Evolutionary conservation across 495 filamentous ascomycete genomes (phyloP).

Genomic region (Saxophila tyrrhenica): DNA sequence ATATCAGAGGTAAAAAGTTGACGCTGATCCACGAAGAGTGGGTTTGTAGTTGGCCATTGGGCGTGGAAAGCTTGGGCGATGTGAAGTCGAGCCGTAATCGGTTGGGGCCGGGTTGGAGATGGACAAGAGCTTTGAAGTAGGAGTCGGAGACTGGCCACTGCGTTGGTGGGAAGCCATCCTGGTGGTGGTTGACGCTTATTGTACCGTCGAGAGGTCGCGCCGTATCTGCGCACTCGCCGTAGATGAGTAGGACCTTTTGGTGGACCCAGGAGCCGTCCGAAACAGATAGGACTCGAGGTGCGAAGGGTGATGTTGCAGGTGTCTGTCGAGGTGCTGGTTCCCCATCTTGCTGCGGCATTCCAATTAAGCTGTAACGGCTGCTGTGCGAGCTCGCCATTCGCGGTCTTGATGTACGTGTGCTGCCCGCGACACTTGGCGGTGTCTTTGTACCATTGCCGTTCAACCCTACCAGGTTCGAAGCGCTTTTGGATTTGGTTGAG

Average conservation of each 20-base stretch:
- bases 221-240: conserved; percentile 65
- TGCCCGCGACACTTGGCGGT: conserved; percentile 29
- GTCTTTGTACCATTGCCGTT: conserved; percentile 35
- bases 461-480: conserved; percentile 41
- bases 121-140: conserved; percentile 78
- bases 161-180: conserved; percentile 71
- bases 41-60: conserved; percentile 52
- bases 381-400: conserved; percentile 22
- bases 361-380: conserved; percentile 35
- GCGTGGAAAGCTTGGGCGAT: conserved; percentile 65
- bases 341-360: conserved; percentile 43
- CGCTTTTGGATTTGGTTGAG: conserved; percentile 40
- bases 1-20: conserved; percentile 70
- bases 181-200: conserved; percentile 66
- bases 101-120: conserved; percentile 81
- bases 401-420: conserved; percentile 9
- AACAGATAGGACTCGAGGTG: conserved; percentile 64
- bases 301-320: conserved; percentile 58
- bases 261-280: conserved; percentile 77
- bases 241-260: conserved; percentile 75
- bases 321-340: conserved; percentile 34
- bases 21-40: conserved; percentile 70
- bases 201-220: conserved; percentile 65
- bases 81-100: conserved; percentile 73
- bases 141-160: conserved; percentile 77